Evolutionary conservation across 78 protist genomes (phyloP).

Genomic region (Polysphondylium violaceum): DNA sequence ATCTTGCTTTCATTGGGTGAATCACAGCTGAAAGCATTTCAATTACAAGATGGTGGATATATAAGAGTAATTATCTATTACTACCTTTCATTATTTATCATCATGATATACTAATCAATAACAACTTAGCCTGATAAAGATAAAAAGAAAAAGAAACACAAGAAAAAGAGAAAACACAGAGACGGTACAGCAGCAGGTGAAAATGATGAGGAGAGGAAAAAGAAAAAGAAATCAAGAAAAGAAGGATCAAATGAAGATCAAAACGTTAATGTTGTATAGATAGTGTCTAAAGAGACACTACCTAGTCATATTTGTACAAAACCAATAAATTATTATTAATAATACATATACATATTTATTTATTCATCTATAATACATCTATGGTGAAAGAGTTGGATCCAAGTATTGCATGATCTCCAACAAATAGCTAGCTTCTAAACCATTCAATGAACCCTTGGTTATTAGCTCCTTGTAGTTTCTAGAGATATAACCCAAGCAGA

Average conservation of each 20-base stretch:
- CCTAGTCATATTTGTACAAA: too few relatives aligned
- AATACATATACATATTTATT: too few relatives aligned
- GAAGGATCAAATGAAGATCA: too few relatives aligned
- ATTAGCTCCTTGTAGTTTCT: slow-evolving; percentile 45
- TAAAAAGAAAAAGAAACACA: slow-evolving; percentile 5
- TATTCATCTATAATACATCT: too few relatives aligned
- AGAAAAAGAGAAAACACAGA: slow-evolving; percentile 24
- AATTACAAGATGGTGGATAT: slow-evolving; percentile 70
- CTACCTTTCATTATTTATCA: neutral
- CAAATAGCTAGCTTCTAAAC: neutral
- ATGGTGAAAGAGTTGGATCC: too few relatives aligned
- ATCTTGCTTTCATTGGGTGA: slow-evolving; percentile 46
- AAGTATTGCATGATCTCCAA: slow-evolving; percentile 21
- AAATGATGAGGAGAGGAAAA: neutral
- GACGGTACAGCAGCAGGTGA: neutral
- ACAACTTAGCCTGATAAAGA: slow-evolving; percentile 11
- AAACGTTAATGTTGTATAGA: too few relatives aligned
- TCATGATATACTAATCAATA: too few relatives aligned
- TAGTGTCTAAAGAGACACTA: too few relatives aligned
- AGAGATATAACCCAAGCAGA: slow-evolving; percentile 40
- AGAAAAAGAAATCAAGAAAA: neutral
- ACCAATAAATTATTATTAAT: too few relatives aligned
- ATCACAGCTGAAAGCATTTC: slow-evolving; percentile 45
- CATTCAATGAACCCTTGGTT: slow-evolving; percentile 30
- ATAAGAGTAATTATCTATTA: slow-evolving; percentile 3